phyloP scores from a whole-genome alignment of 2,329 filamentous ascomycete genomes.

The Fusarium sp. region DNA sequence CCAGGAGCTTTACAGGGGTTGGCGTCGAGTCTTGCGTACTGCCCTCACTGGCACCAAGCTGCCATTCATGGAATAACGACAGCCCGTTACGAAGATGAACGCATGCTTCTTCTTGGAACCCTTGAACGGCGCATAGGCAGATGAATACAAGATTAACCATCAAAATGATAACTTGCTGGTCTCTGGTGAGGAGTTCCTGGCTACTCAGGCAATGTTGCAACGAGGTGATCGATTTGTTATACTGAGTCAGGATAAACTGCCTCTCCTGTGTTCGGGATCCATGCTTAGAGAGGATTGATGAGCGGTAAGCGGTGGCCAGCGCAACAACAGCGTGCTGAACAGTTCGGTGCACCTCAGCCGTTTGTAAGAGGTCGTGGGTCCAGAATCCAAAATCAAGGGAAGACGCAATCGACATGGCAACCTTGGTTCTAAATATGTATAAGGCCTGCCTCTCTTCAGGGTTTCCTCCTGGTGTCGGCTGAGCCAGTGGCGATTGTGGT shows the following conservation, averaged over 20 bases:
- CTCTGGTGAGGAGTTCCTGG: not conserved
- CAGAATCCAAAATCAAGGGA: conserved; percentile 5
- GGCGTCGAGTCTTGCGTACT: not conserved
- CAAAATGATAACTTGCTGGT: not conserved
- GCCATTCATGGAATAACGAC: not conserved
- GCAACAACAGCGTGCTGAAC: conserved; percentile 7
- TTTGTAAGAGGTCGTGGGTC: conserved; percentile 5
- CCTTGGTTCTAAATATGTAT: conserved; percentile 11
- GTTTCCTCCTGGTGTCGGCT: not conserved
- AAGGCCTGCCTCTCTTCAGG: not conserved
- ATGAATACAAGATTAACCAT: not conserved
- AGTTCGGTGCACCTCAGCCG: not conserved
- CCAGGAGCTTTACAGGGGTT: not conserved
- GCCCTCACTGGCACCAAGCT: not conserved
- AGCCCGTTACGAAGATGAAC: conserved; percentile 1
- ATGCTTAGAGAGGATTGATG: not conserved
- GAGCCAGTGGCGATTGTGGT: not conserved
- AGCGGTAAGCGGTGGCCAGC: conserved; percentile 1
- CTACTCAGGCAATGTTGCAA: not conserved
- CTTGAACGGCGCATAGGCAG: not conserved
- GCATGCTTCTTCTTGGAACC: not conserved
- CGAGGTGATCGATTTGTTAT: not conserved
- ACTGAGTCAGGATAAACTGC: not conserved
- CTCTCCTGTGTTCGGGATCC: not conserved
- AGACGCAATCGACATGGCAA: conserved; percentile 3